Conservation (phyloP, 2,329 filamentous ascomycete genomes). For the Malbranchea cinnamomea region DNA sequence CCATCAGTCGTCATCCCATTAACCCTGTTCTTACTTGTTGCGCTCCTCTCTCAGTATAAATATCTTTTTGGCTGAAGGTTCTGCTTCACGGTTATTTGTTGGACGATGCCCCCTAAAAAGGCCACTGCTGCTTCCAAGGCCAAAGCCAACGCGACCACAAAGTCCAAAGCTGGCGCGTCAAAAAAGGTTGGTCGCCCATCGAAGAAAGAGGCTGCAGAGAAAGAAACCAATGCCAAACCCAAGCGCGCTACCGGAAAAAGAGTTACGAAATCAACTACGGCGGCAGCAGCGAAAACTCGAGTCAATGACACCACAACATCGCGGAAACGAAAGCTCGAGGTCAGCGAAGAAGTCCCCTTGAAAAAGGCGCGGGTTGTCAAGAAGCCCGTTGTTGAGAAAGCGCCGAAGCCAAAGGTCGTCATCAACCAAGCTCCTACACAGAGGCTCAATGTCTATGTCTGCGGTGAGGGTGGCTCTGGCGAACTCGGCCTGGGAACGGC, state of each 20-base stretch:
- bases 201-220: conserved; percentile 9
- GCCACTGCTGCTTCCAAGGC: conserved; percentile 16
- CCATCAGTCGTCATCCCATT: background rate
- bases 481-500: conserved; percentile 64
- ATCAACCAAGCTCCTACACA: conserved; percentile 48
- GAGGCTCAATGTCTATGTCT: conserved; percentile 58
- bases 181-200: conserved; percentile 13
- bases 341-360: conserved; percentile 2
- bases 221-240: conserved; percentile 5
- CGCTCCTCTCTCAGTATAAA: too few relatives aligned
- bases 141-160: conserved; percentile 11
- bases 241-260: conserved; percentile 13
- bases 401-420: conserved; percentile 16
- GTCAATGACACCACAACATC: conserved; percentile 5
- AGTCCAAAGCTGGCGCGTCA: conserved; percentile 13
- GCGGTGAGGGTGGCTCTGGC: conserved; percentile 64
- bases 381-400: conserved; percentile 11
- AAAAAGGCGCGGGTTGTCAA: conserved; percentile 19
- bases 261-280: conserved; percentile 8
- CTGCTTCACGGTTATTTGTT: too few relatives aligned
- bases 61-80: too few relatives aligned
- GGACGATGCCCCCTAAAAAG: conserved; percentile 14
- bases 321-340: conserved; percentile 2
- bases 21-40: too few relatives aligned
- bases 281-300: conserved; percentile 23